Conservation (phyloP, 768 basidiomycete genomes). For the Lentinula sp. region DNA sequence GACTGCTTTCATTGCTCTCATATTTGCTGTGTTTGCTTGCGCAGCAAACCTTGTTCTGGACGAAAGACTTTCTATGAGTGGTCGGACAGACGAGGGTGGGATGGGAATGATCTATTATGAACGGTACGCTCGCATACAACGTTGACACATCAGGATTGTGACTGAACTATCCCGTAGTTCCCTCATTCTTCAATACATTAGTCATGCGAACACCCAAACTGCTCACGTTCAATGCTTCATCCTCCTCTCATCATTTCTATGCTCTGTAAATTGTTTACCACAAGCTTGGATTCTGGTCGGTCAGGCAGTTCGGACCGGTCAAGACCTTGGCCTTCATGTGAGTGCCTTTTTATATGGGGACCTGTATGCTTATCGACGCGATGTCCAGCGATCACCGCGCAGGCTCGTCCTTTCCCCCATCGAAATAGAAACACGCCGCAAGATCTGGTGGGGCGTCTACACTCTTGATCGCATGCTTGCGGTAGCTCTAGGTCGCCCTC, state of each 20-base stretch:
- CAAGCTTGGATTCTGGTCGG: constrained; percentile 93
- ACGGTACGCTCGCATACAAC: constrained; percentile 42
- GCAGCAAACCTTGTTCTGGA: constrained; percentile 77
- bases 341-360: constrained; percentile 22
- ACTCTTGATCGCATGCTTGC: constrained; percentile 90
- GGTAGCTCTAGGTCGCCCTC: constrained; percentile 80
- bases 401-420: constrained; percentile 62
- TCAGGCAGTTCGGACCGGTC: constrained; percentile 83
- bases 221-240: constrained; percentile 89
- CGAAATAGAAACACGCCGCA: constrained; percentile 85
- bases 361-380: constrained; percentile 13
- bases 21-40: constrained; percentile 90
- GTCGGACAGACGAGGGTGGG: constrained; percentile 67
- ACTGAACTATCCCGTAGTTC: constrained; percentile 42
- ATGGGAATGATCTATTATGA: constrained; percentile 90
- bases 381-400: constrained; percentile 69
- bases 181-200: constrained; percentile 87
- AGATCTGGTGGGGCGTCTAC: constrained; percentile 95
- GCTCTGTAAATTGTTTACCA: constrained; percentile 88
- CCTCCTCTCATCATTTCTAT: constrained; percentile 85
- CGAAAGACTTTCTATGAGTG: constrained; percentile 50
- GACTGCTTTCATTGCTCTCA: constrained; percentile 70
- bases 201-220: constrained; percentile 77
- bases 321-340: constrained; percentile 90
- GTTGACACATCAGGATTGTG: background rate